phyloP scores from a whole-genome alignment of 2,329 filamentous ascomycete species.

The Pseudocercospora eumusae region DNA sequence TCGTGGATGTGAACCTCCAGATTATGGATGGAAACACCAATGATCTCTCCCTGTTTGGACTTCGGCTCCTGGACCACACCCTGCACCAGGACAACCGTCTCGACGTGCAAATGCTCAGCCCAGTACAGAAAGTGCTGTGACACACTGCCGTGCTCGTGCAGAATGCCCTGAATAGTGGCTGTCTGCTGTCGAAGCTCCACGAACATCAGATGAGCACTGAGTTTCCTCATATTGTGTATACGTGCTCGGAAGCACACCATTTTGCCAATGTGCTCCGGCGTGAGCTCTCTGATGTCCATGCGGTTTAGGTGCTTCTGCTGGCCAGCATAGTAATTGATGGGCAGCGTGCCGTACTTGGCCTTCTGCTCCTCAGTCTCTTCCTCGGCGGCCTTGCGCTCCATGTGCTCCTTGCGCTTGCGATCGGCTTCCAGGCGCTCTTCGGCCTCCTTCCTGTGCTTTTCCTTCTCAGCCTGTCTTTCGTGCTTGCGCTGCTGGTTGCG shows the following conservation, averaged over 20 bases:
- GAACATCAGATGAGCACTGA: constrained; percentile 82
- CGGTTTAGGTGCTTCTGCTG: constrained; percentile 52
- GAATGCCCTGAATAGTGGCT: constrained; percentile 79
- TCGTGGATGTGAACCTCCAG: constrained; percentile 73
- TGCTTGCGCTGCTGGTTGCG: constrained; percentile 54
- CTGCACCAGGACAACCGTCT: constrained; percentile 74
- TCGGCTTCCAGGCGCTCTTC: constrained; percentile 49
- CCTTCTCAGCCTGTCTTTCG: constrained; percentile 48
- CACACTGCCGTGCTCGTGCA: constrained; percentile 63
- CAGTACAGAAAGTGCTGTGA: constrained; percentile 79
- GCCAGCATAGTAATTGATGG: constrained; percentile 60
- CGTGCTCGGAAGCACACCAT: constrained; percentile 68
- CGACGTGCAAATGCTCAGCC: constrained; percentile 78
- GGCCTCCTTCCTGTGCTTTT: constrained; percentile 48
- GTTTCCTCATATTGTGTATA: constrained; percentile 75
- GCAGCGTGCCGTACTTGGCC: constrained; percentile 59
- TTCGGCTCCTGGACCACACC: constrained; percentile 73
- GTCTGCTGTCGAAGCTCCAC: constrained; percentile 83
- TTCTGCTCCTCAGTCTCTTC: constrained; percentile 62
- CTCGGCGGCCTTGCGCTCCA: constrained; percentile 50
- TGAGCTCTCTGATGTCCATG: constrained; percentile 55
- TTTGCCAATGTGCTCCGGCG: constrained; percentile 56
- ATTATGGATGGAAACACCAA: constrained; percentile 72
- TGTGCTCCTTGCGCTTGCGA: constrained; percentile 50
- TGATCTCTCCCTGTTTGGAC: constrained; percentile 65